Evolutionary conservation across 108 stramenopile species (phyloP), one percentile per base, ranked within the genome.

Genomic region (Seminavis robusta): DNA sequence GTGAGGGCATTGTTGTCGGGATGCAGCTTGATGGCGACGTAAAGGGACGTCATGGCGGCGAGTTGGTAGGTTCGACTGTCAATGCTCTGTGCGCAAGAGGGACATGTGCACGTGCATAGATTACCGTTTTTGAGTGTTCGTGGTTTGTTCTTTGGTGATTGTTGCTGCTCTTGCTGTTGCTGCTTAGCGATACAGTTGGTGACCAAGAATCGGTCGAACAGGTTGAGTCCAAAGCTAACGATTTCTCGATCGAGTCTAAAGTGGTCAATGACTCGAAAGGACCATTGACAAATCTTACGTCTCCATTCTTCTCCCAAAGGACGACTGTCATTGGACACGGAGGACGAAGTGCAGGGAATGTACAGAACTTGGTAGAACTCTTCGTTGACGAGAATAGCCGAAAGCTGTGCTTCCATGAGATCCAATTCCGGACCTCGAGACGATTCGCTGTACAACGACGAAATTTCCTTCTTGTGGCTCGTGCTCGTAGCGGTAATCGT

Each of bases 251-350:
- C 86, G 31, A 84, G 54, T 9, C 62, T 61, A 56, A 89, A 93
- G 62, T 89, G 81, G 62, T 93, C 92, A 16, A 89, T 70, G 8
- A 93, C 83, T 13, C 81, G 80, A 55, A 83, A 92, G 51, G 79
- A 77, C 90, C 90, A 92, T 55, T 86, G 85, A 53, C 80, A 86
- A 21, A 92, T 88, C 41, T 73, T 79, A 17, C 78, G 63, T 9
- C 90, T 64, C 67, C 90, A 92, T 42, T 73, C 65, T 39, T 73
- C 79, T 44, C 69, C 51, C 6, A 63, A 62, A 29, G 29, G 56
- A 39, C 48, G 45, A 5, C 16, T 39, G 10, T 9, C 0, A 31
- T 40, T 33, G 20, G 36, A 37, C 13, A 33, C 7, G 50, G 23
- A 32, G 4, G 27, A 30, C 6, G n/a, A 49, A 4, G 11, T 23